Base-by-base conservation (phyloP, 2,329 filamentous ascomycete genomes). In the Fusarium agapanthi region DNA sequence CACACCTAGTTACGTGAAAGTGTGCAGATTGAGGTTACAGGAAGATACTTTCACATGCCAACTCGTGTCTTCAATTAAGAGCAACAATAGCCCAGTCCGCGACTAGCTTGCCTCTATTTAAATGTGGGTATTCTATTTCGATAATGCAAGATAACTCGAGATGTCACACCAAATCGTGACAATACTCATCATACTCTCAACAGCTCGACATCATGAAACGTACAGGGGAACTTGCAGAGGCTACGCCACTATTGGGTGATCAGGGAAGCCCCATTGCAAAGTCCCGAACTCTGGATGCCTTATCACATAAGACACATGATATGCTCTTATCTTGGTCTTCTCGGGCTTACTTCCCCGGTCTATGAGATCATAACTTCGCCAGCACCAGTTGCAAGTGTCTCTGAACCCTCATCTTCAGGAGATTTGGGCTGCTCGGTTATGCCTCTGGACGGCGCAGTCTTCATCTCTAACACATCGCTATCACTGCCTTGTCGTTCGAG, bases 401-500 rank as follows among this genome's bases (percentile, higher is more conserved):
- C 65, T 35, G 48, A 34, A 22, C 40, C 38, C 28, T 69, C 71
- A 43, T 67, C 65, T 41, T 47, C 61, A 34, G 54, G 45, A 16
- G 69, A 61, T 45, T 71, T 71, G 38, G 66, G 65, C 28, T 48
- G 50, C 60, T 56, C 68, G 20, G 77, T 68, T 41, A 78, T 67
- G 43, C 81, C 79, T 57, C 79, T 82, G 26, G 76, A 75, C 40
- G 79, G 77, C 44, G 76, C 47, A 7, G 77, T 66, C 77, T 85
- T 87, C 83, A 85, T 87, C 72, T 88, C 86, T n/a, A 86, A 78
- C 37, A 79, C 79, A 47, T 86, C 86, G 35, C 74, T 79, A 63
- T 89, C 86, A 59, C 83, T 83, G 18, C 83, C 83, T 63, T 86
- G 84, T 55, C 85, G 85, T 74, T 90, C 88, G 54, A 85, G 83